phyloP scores from a whole-genome alignment of 305 asterid genomes.

The Fraxinus albicans region DNA sequence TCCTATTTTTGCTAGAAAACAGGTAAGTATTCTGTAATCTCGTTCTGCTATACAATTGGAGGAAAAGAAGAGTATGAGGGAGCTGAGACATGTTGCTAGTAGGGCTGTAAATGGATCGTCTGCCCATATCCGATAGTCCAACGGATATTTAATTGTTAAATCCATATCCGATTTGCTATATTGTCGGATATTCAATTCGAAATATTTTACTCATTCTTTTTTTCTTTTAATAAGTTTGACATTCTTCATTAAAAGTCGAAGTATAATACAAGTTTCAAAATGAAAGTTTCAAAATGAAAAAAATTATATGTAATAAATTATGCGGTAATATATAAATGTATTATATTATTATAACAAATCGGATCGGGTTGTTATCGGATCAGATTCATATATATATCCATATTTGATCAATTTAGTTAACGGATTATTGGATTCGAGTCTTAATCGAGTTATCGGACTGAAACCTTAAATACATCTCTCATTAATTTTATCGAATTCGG shows the following conservation, averaged over 20 bases:
- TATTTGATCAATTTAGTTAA: background rate
- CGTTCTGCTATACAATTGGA: background rate
- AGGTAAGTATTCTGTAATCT: conserved; percentile 43
- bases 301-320: background rate
- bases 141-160: background rate
- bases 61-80: background rate
- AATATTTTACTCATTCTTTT: background rate
- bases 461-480: background rate
- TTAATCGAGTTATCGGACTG: background rate
- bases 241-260: background rate
- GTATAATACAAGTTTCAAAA: background rate
- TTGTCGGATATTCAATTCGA: too few relatives aligned
- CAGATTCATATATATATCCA: background rate
- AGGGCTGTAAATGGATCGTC: background rate
- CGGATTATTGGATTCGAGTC: background rate
- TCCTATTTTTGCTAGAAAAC: conserved; percentile 85
- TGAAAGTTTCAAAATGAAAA: background rate
- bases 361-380: background rate
- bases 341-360: background rate
- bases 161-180: background rate
- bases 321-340: background rate
- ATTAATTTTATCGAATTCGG: background rate
- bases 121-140: background rate
- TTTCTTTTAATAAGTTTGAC: background rate
- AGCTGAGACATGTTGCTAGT: background rate